Evolutionary conservation across 371 early-diverging fungal genomes (phyloP).

Genomic region (Mortierella sp.): DNA sequence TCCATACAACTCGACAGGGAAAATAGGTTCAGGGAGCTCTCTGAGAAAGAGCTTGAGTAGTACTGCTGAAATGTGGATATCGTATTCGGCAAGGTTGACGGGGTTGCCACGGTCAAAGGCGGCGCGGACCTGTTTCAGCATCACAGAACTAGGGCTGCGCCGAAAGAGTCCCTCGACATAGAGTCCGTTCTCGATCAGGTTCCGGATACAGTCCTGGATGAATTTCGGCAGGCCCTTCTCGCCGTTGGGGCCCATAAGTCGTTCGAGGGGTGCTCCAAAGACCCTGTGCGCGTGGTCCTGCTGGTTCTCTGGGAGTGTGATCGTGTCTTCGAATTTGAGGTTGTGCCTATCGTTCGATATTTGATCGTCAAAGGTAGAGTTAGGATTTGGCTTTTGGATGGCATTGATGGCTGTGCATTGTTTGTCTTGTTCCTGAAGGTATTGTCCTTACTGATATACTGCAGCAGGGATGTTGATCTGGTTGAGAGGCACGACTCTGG

Average conservation of each 20-base stretch:
- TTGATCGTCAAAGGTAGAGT: no score
- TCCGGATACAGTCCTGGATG: conserved; percentile 67
- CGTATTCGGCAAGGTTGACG: conserved; percentile 73
- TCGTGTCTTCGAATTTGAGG: conserved; percentile 56
- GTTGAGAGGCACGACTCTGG: conserved; percentile 73
- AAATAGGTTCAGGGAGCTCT: conserved; percentile 85
- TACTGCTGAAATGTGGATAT: conserved; percentile 86
- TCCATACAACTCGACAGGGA: conserved; percentile 66
- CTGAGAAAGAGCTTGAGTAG: conserved; percentile 89
- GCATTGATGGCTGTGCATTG: background rate
- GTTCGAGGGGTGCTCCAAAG: conserved; percentile 75
- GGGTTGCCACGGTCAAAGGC: conserved; percentile 75
- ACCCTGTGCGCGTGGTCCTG: conserved; percentile 44
- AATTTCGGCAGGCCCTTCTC: conserved; percentile 71
- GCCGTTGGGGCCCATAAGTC: conserved; percentile 76
- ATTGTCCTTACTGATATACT: conserved; percentile 75
- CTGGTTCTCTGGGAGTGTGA: conserved; percentile 51
- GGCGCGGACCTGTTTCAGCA: conserved; percentile 73
- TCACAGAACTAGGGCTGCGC: conserved; percentile 80
- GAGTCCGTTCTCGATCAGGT: conserved; percentile 67
- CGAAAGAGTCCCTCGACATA: conserved; percentile 92
- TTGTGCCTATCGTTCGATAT: conserved; percentile 45
- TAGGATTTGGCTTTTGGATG: background rate
- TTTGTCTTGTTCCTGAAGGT: background rate
- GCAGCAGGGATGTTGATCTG: conserved; percentile 84